Base-by-base conservation (phyloP, 83 land plant species). In the Picea engelmannii region DNA sequence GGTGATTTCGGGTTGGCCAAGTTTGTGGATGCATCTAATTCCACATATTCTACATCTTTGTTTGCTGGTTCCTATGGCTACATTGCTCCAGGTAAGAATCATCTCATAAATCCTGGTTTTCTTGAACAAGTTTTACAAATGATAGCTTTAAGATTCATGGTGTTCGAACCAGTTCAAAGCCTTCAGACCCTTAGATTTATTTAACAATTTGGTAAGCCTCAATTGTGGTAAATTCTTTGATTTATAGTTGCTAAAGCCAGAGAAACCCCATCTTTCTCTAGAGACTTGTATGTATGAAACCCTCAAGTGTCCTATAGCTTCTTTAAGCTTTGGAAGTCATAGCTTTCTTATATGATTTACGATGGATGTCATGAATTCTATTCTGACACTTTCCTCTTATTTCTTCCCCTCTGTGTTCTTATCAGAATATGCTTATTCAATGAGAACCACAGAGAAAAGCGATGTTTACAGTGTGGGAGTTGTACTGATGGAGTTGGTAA, bases 1-100 rank as follows among this genome's bases (percentile, higher is more conserved):
- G 99, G 95, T 9, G 99, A 97, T 81, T 95, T 95, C 73, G 98
- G 98, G 3, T 87, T 95, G 38, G 96, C 98, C 24, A 78, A 86
- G 62, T 79, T 91, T 35, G 24, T 73, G 67, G 63, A 66, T 80
- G 31, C 80, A 17, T 12, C 62, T 1, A 78, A 76, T 5, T 23
- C 67, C 80, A 84, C 91, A 5, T 88, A 92, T 58, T 92, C 96
- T 16, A 87, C 82, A 15, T 70, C 84, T 8, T 87, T 88, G 84
- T 90, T 95, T 83, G 93, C 96, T 5, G 98, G 98, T 38, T 93
- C 96, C 40, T 89, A 85, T 79, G 96, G 98, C 78, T 95, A 95
- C 86, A 93, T 95, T 70, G 98, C 96, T 82, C 98, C 96, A 86
- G 98, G 98, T 95, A 87, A 21, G 25, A 3, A 47, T 20, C 5